Conservation (phyloP, 441 rosid genomes). For the Viola pubescens region DNA sequence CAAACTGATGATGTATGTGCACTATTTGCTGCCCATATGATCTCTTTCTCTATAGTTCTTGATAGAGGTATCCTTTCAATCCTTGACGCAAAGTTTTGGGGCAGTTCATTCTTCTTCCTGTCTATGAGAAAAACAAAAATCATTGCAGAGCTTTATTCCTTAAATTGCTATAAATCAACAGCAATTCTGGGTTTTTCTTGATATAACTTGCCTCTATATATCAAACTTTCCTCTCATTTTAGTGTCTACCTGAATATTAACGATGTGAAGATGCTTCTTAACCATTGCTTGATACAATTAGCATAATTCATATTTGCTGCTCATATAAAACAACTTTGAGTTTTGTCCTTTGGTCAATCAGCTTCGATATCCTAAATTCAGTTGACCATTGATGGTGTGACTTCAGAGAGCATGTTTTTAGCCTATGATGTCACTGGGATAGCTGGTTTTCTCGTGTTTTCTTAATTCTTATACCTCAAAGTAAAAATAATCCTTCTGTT, state of each 20-base stretch:
- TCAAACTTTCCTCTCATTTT: background rate
- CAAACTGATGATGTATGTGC: conserved; percentile 22
- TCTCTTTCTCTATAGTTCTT: conserved; percentile 27
- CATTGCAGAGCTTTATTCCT: background rate
- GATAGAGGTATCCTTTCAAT: conserved; percentile 15
- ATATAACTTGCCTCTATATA: background rate
- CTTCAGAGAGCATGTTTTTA: too few relatives aligned
- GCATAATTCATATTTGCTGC: background rate
- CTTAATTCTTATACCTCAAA: too few relatives aligned
- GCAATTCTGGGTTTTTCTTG: background rate
- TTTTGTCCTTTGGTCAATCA: too few relatives aligned
- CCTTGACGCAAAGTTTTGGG: conserved; percentile 10
- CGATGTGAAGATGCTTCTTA: background rate
- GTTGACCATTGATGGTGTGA: too few relatives aligned
- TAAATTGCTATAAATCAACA: background rate
- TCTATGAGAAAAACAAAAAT: conserved; percentile 7
- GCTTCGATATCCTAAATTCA: too few relatives aligned
- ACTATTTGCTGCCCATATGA: conserved; percentile 25
- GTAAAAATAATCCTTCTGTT: too few relatives aligned
- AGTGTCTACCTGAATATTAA: too few relatives aligned
- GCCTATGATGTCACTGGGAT: too few relatives aligned
- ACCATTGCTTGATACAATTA: background rate
- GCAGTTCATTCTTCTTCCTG: conserved; percentile 10
- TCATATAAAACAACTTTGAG: too few relatives aligned
- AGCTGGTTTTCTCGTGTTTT: too few relatives aligned